Evolutionary conservation across 148 eudicot species (phyloP).

Genomic region (Rhododendron mucronatum): DNA sequence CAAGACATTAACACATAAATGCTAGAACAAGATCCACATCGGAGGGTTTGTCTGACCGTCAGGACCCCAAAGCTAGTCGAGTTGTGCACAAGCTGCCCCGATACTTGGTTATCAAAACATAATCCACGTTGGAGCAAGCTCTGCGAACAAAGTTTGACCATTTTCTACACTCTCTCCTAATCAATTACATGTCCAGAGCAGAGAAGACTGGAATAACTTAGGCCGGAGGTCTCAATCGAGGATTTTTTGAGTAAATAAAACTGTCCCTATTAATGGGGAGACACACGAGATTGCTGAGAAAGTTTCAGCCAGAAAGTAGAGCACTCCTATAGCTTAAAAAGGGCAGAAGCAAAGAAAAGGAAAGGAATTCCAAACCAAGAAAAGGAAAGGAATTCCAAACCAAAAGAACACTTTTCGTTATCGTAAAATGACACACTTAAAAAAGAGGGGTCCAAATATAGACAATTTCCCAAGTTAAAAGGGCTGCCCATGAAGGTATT

Average conservation of each 20-base stretch:
- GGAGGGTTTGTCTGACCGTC: too few species aligned
- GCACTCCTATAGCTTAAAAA: constrained; percentile 5
- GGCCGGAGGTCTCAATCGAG: not conserved
- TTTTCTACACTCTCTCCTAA: not conserved
- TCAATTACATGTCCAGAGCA: too few species aligned
- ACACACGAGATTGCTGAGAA: not conserved
- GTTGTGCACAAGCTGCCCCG: too few species aligned
- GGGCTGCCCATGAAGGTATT: not conserved
- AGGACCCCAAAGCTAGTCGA: too few species aligned
- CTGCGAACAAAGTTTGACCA: not conserved
- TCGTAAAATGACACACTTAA: not conserved
- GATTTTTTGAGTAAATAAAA: not conserved
- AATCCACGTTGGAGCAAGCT: not conserved
- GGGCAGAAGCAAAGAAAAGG: constrained; percentile 18
- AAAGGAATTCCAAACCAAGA: constrained; percentile 17
- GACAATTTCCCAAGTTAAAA: not conserved
- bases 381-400: constrained; percentile 19
- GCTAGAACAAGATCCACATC: too few species aligned
- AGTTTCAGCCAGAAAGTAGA: constrained; percentile 10
- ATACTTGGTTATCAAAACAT: too few species aligned
- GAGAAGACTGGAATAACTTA: not conserved
- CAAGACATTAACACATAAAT: not conserved
- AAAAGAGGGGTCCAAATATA: not conserved
- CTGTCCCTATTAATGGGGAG: constrained; percentile 3
- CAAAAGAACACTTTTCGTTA: constrained; percentile 15